These are phyloP conservation scores for Schizopora paradoxa DNA, from an alignment of 1,284 basidiomycete genomes.

Conservation along the genomic window DNA sequence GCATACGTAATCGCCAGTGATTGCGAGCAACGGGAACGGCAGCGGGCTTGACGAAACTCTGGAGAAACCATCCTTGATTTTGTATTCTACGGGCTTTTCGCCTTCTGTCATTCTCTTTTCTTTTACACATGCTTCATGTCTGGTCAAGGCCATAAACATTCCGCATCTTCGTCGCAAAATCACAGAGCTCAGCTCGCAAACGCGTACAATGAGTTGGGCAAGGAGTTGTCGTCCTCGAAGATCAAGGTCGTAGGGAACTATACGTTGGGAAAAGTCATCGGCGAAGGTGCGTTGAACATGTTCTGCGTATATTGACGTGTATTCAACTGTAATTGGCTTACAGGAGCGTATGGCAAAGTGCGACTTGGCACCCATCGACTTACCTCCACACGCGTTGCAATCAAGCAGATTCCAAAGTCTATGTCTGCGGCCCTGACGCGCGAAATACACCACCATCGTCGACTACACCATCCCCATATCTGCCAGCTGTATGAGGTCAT, in stretches of 20 bases:
- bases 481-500: slow-evolving; percentile 97
- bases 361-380: slow-evolving; percentile 89
- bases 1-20: neutral
- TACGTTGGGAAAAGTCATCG: slow-evolving; percentile 91
- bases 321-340: slow-evolving; percentile 11
- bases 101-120: slow-evolving; percentile 34
- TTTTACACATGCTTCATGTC: slow-evolving; percentile 41
- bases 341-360: slow-evolving; percentile 91
- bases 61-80: neutral
- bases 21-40: too few relatives aligned
- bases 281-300: slow-evolving; percentile 70
- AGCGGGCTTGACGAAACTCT: too few relatives aligned
- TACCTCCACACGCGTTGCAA: slow-evolving; percentile 84
- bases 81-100: slow-evolving; percentile 21
- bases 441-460: slow-evolving; percentile 97
- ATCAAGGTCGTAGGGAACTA: slow-evolving; percentile 93
- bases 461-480: slow-evolving; percentile 92
- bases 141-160: slow-evolving; percentile 52
- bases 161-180: slow-evolving; percentile 66
- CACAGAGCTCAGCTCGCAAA: slow-evolving; percentile 83
- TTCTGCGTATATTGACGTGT: neutral
- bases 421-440: slow-evolving; percentile 87
- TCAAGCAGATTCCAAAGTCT: slow-evolving; percentile 96
- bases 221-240: slow-evolving; percentile 85
- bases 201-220: slow-evolving; percentile 96